Conservation (phyloP, 1,139 yeast genomes). For the Candida tetrigidarum region DNA sequence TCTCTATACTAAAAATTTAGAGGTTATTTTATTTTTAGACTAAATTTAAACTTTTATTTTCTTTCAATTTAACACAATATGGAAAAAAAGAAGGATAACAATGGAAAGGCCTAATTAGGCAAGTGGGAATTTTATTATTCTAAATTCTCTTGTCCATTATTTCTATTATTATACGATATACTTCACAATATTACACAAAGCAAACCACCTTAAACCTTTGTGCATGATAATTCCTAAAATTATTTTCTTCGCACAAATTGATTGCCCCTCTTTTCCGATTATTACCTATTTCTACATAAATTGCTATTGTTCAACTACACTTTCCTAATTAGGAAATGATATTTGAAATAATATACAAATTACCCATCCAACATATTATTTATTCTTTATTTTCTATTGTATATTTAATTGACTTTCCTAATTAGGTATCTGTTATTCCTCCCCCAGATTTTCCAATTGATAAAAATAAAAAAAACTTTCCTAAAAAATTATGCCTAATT, state of each 20-base stretch:
- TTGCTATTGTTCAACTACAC: neutral
- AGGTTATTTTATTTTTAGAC: too few species aligned
- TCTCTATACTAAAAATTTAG: too few species aligned
- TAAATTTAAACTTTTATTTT: neutral
- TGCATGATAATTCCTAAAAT: conserved; percentile 3
- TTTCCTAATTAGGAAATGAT: conserved; percentile 3
- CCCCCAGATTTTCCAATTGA: too few species aligned
- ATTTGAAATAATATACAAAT: neutral
- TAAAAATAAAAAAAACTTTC: too few species aligned
- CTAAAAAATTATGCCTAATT: too few species aligned
- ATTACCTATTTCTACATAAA: neutral
- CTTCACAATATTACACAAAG: neutral
- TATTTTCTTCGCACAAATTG: too few species aligned
- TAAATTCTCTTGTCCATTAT: neutral
- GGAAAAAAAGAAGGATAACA: neutral
- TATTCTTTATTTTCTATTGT: too few species aligned
- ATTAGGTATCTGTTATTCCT: too few species aligned
- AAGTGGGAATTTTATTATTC: conserved; percentile 1
- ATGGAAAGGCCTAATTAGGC: conserved; percentile 7
- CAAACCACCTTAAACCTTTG: neutral
- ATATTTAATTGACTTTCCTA: neutral
- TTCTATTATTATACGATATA: neutral
- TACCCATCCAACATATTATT: neutral
- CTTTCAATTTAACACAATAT: neutral
- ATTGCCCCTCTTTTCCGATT: conserved; percentile 4